phyloP scores from a whole-genome alignment of 345 rosid genomes.

The Rhodamnia argentea region DNA sequence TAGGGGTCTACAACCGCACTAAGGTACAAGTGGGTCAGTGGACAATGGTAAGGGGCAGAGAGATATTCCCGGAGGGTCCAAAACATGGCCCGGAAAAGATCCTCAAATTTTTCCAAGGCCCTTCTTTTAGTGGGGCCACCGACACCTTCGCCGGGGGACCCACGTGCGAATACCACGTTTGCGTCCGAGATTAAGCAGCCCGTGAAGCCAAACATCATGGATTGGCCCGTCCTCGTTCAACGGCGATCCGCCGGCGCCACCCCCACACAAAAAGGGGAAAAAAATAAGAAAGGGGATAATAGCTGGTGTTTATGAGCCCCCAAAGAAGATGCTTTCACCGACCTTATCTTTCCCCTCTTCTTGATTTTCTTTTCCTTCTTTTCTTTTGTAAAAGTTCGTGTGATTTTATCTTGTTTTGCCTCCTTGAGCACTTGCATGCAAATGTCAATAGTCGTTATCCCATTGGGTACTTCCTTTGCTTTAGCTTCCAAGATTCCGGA shows the following conservation, averaged over 20 bases:
- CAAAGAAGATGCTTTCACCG: not conserved
- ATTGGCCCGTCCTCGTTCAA: not conserved
- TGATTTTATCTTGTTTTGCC: not conserved
- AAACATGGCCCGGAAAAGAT: not conserved
- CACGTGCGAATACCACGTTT: not conserved
- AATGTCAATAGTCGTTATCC: not conserved
- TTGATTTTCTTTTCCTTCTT: not conserved
- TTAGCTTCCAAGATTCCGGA: not conserved
- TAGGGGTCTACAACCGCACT: not conserved
- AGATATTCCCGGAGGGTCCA: not conserved
- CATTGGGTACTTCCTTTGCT: not conserved
- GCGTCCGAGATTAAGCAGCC: not conserved
- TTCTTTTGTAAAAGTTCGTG: rapidly evolving
- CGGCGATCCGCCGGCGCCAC: not conserved
- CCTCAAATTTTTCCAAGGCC: not conserved
- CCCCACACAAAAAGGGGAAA: not conserved
- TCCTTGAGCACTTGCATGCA: not conserved
- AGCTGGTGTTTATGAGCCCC: not conserved
- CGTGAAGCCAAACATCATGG: not conserved
- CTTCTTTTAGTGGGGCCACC: not conserved
- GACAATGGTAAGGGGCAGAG: not conserved
- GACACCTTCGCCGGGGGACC: not conserved
- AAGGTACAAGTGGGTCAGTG: not conserved
- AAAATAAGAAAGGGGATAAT: not conserved
- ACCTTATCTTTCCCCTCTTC: not conserved